phyloP scores from a whole-genome alignment of 2,329 filamentous ascomycete genomes.

The Epichloe coenophiala region DNA sequence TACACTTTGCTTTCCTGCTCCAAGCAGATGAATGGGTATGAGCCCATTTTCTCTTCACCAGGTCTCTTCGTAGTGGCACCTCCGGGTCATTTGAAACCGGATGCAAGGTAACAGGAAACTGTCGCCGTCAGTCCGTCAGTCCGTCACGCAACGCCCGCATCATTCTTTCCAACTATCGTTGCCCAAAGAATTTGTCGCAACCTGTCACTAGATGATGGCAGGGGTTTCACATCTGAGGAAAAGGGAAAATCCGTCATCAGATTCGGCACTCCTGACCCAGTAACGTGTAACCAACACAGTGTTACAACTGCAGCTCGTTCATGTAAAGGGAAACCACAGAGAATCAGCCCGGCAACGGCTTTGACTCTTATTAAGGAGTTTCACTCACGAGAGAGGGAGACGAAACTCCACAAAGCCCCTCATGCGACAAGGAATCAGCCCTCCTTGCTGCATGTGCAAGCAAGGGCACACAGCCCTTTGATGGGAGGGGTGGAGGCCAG shows the following conservation, averaged over 20 bases:
- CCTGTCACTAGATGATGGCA: neutral
- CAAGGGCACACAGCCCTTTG: no score
- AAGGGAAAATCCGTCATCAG: neutral
- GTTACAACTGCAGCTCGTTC: neutral
- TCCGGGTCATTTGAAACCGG: neutral
- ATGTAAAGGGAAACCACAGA: neutral
- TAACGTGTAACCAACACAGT: neutral
- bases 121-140: neutral
- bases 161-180: neutral
- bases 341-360: neutral
- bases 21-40: neutral
- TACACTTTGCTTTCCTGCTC: neutral
- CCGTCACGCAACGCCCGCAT: neutral
- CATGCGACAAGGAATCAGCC: no score
- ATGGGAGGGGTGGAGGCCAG: no score
- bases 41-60: neutral
- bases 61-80: neutral
- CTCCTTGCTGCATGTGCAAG: no score
- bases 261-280: neutral
- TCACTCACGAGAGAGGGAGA: neutral
- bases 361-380: neutral
- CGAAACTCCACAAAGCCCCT: neutral
- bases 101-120: neutral
- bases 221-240: neutral
- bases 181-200: neutral